Evolutionary conservation across 768 basidiomycete genomes (phyloP), one percentile per base, ranked within the genome.

Genomic region (Pleurotus tuber-regium): DNA sequence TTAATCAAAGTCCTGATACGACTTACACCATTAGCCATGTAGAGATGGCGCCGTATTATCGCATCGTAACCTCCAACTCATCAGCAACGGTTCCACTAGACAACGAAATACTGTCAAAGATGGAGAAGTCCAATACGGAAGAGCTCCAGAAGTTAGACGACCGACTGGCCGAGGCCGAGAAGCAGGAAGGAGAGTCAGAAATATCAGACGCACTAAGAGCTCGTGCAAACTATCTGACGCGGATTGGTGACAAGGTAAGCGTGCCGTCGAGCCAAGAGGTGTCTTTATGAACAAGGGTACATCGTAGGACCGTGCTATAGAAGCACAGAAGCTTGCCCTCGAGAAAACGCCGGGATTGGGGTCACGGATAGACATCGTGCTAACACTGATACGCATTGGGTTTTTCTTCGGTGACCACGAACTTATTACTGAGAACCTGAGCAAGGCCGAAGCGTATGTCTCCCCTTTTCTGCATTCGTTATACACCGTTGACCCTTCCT

Each of bases 311-410:
- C 73, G 75, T n/a, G 84, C 94, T 1, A 64, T 94, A 12, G 80
- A 79, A 38, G 93, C 95, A 0, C 86, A 94, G 62, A 84, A 86
- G 51, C 74, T 87, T 1, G 95, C 96, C 0, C 69, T 97, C 12
- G 85, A 89, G 69, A 97, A 97, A 71, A 95, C 90, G 0, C 89
- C 95, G 2, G 95, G 94, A 0, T 74, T 97, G 4, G 96, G 96
- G 8, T 88, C 92, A 8, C 77, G 92, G 54, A 99, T 98, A 65
- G 96, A 98, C 66, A 86, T 97, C 54, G 86, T 89, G 0, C 80
- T 99, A 28, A 85, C 92, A 1, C 84, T 95, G 52, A 85, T 92
- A 53, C 79, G 95, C 26, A 85, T 98, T 50, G 94, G 91, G 0
- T 78, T 98, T 66, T 98, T 98, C 78, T 94, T 89, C 67, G 75